Conservation (phyloP, 2,329 filamentous ascomycete species). For the Dryadomyces quercivorus region DNA sequence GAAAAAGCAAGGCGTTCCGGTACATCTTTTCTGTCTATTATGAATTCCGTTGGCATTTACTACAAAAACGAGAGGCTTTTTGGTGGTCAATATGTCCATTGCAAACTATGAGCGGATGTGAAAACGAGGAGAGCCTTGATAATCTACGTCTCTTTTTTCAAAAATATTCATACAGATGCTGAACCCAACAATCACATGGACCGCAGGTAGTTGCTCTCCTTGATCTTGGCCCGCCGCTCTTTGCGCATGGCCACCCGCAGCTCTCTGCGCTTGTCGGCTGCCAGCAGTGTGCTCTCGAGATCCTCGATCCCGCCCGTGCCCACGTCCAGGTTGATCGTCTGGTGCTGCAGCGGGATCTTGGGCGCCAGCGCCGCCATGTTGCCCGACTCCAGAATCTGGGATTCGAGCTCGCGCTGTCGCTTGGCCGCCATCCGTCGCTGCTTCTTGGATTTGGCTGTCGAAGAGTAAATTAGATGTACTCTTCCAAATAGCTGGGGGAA, state of each 20-base stretch:
- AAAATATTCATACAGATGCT: constrained; percentile 1
- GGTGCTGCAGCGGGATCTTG: constrained; percentile 65
- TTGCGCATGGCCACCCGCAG: constrained; percentile 60
- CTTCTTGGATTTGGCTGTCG: constrained; percentile 70
- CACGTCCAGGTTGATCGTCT: constrained; percentile 61
- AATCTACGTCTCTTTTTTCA: background rate
- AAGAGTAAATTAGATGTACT: background rate
- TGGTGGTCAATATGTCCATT: background rate
- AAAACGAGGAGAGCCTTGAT: too few species aligned
- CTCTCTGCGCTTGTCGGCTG: constrained; percentile 42
- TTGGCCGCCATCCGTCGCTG: constrained; percentile 61
- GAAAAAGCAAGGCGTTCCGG: background rate
- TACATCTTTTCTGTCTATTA: background rate
- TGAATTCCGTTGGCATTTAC: too few species aligned
- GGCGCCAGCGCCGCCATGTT: constrained; percentile 52
- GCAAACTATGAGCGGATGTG: background rate
- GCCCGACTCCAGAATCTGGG: constrained; percentile 48
- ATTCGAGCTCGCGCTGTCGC: constrained; percentile 42
- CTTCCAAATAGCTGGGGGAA: too few species aligned
- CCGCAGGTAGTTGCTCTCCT: constrained; percentile 78
- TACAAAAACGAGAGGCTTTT: too few species aligned
- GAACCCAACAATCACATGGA: constrained; percentile 41
- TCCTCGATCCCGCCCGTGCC: constrained; percentile 28
- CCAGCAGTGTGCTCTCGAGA: constrained; percentile 29
- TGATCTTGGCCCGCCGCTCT: constrained; percentile 65